Conservation (phyloP, 768 basidiomycete genomes). For the Trametes cinnabarina region DNA sequence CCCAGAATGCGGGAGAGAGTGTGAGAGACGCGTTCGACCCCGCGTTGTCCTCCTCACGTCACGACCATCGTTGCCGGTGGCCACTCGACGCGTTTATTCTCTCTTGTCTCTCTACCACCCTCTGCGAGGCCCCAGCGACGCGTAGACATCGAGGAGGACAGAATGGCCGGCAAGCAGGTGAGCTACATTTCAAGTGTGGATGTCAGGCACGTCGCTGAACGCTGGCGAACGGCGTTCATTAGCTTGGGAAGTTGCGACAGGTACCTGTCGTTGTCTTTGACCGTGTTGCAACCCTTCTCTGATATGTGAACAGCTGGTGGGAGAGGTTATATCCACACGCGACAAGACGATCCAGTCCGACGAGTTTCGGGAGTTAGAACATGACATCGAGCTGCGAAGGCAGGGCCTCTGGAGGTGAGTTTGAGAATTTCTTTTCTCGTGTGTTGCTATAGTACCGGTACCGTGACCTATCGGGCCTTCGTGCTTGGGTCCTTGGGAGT, state of each 20-base stretch:
- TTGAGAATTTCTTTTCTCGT: too few relatives aligned
- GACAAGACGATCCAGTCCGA: conserved; percentile 78
- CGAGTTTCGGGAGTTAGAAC: conserved; percentile 79
- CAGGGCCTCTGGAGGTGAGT: conserved; percentile 71
- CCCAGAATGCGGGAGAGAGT: neutral
- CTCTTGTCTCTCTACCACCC: neutral
- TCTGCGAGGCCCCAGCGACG: neutral
- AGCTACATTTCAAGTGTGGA: conserved; percentile 12
- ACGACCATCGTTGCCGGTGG: conserved; percentile 17
- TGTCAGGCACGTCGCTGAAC: neutral
- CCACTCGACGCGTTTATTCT: neutral
- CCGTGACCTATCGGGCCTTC: too few relatives aligned
- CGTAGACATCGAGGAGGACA: neutral
- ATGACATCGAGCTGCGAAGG: conserved; percentile 78
- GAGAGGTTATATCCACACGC: conserved; percentile 81
- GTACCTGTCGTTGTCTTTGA: conserved; percentile 37
- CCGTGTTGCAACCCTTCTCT: neutral
- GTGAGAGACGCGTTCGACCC: too few relatives aligned
- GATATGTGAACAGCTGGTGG: conserved; percentile 64
- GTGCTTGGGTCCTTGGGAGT: too few relatives aligned
- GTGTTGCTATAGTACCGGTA: too few relatives aligned
- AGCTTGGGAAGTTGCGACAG: conserved; percentile 81
- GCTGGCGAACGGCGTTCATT: conserved; percentile 12
- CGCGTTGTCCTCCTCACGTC: conserved; percentile 8
- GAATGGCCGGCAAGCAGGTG: conserved; percentile 70